These are phyloP conservation scores for Trichosporon ovoides DNA, from an alignment of 1,284 basidiomycete genomes.

Conservation along the genomic window DNA sequence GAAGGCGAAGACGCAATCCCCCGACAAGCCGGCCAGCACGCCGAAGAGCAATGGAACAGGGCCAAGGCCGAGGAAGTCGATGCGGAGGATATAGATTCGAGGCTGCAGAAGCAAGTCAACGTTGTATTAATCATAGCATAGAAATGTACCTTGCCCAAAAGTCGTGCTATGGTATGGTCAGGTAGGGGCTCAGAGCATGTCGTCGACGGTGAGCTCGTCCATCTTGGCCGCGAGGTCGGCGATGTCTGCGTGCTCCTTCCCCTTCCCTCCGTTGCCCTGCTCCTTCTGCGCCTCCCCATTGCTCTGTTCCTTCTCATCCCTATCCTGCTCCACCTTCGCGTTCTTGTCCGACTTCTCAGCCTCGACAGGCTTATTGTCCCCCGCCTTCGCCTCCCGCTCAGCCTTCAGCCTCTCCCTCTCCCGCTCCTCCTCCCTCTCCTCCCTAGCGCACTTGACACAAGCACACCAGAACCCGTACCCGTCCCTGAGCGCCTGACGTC, in stretches of 20 bases:
- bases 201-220: slow-evolving; percentile 16
- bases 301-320: too few species aligned
- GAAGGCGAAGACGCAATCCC: background rate
- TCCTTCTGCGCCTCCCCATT: slow-evolving; percentile 52
- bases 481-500: slow-evolving; percentile 59
- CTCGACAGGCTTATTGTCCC: too few species aligned
- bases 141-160: slow-evolving; percentile 3
- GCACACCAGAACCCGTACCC: slow-evolving; percentile 70
- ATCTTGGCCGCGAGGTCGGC: slow-evolving; percentile 8
- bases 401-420: too few species aligned
- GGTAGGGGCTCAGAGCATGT: slow-evolving; percentile 12
- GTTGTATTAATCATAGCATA: slow-evolving; percentile 5
- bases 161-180: background rate
- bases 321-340: too few species aligned
- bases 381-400: too few species aligned
- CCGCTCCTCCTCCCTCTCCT: too few species aligned
- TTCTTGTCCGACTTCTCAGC: too few species aligned
- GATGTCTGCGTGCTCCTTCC: slow-evolving; percentile 4
- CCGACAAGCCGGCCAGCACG: background rate
- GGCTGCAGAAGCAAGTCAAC: background rate
- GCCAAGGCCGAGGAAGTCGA: background rate
- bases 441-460: slow-evolving; percentile 67
- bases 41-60: background rate
- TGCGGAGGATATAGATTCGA: background rate
- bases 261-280: slow-evolving; percentile 27